These are phyloP conservation scores for Ganoderma lucidum DNA, from an alignment of 1,284 basidiomycete species.

Conservation along the genomic window DNA sequence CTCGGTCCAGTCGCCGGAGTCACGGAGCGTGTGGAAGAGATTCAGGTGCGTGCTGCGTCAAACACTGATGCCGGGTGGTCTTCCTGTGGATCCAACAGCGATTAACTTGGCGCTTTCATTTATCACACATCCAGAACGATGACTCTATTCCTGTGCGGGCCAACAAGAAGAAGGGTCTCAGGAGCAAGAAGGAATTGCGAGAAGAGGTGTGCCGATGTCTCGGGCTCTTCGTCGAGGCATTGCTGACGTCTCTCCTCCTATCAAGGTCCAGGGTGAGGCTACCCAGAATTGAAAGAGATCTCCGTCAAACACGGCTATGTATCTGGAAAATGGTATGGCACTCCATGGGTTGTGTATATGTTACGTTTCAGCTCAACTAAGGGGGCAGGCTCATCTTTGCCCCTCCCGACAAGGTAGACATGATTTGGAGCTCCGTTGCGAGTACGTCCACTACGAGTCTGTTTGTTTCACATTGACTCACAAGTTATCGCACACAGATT, in stretches of 20 bases:
- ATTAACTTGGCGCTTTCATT: conserved; percentile 3
- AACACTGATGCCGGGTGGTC: neutral
- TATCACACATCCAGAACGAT: conserved; percentile 58
- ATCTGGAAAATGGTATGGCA: conserved; percentile 69
- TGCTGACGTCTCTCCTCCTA: neutral
- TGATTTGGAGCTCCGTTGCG: conserved; percentile 65
- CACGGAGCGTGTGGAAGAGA: conserved; percentile 61
- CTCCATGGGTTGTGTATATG: neutral
- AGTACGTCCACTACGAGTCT: conserved; percentile 44
- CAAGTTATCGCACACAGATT: conserved; percentile 49
- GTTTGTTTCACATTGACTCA: neutral
- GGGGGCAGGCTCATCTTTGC: conserved; percentile 67
- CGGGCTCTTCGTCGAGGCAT: neutral
- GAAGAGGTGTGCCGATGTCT: conserved; percentile 57
- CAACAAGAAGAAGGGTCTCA: conserved; percentile 74
- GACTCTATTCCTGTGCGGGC: conserved; percentile 66
- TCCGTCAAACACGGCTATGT: conserved; percentile 60
- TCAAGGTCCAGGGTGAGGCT: conserved; percentile 65
- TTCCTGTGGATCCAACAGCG: neutral
- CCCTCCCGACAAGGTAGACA: conserved; percentile 64
- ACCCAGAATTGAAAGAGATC: conserved; percentile 62
- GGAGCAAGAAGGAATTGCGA: conserved; percentile 76
- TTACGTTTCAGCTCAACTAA: neutral
- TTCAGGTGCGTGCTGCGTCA: conserved; percentile 53
- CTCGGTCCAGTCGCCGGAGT: conserved; percentile 60